Evolutionary conservation across 768 basidiomycete species (phyloP).

Genomic region (Psilocybe cyanescens): DNA sequence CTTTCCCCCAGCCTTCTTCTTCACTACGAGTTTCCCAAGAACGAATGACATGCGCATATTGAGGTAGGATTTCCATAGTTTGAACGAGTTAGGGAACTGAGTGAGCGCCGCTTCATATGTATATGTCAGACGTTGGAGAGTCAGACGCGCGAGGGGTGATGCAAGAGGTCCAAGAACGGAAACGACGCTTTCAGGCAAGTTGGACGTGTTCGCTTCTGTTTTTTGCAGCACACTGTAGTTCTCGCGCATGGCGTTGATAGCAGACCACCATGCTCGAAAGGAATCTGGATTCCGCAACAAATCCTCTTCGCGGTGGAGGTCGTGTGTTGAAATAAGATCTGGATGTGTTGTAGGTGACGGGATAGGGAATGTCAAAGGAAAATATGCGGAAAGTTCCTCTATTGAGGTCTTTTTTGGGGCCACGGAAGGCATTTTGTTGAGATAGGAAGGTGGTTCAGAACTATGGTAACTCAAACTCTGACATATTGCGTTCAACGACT

Average conservation of each 20-base stretch:
- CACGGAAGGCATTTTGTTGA: conserved; percentile 57
- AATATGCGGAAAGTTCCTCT: conserved; percentile 54
- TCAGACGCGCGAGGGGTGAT: conserved; percentile 69
- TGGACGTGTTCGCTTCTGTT: conserved; percentile 45
- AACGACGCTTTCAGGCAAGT: conserved; percentile 49
- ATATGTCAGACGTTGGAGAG: conserved; percentile 84
- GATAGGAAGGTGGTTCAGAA: conserved; percentile 1
- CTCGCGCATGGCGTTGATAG: conserved; percentile 78
- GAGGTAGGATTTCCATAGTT: conserved; percentile 95
- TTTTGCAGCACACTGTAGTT: conserved; percentile 60
- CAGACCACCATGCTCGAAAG: conserved; percentile 92
- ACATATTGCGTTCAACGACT: too few relatives aligned
- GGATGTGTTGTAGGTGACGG: conserved; percentile 83
- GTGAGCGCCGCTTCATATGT: conserved; percentile 92
- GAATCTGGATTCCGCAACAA: conserved; percentile 89
- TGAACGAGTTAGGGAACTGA: conserved; percentile 90
- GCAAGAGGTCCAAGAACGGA: conserved; percentile 80
- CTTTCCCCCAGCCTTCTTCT: conserved; percentile 82
- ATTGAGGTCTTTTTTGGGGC: conserved; percentile 50
- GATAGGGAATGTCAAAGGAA: conserved; percentile 86
- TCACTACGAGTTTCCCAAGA: conserved; percentile 71
- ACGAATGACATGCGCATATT: conserved; percentile 84
- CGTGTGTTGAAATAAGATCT: conserved; percentile 71
- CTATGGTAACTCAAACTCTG: neutral
- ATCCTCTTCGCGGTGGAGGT: conserved; percentile 92